Evolutionary conservation across 805 yeast species (phyloP).

Genomic region (Wickerhamomyces canadensis): DNA sequence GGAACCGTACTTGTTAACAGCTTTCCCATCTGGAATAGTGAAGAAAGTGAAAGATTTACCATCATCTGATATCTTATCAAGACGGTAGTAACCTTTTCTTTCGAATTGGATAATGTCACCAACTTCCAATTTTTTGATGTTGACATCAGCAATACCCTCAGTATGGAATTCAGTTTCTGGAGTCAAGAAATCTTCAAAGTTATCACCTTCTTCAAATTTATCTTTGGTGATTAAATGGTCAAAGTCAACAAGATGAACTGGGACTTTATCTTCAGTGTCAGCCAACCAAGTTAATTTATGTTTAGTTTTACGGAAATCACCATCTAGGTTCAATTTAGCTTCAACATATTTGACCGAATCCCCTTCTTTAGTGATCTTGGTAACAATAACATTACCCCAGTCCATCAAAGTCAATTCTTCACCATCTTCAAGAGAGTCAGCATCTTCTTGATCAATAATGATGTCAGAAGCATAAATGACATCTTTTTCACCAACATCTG

Average conservation of each 20-base stretch:
- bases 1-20: conserved; percentile 69
- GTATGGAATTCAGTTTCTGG: conserved; percentile 81
- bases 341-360: conserved; percentile 54
- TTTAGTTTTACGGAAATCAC: conserved; percentile 95
- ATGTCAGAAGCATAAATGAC: conserved; percentile 61
- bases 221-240: conserved; percentile 95
- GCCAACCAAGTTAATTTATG: conserved; percentile 96
- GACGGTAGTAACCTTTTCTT: conserved; percentile 92
- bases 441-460: conserved; percentile 83
- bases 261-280: conserved; percentile 62
- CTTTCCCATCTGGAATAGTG: conserved; percentile 94
- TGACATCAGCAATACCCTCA: conserved; percentile 72
- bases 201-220: conserved; percentile 89
- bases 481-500: conserved; percentile 81
- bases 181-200: conserved; percentile 87
- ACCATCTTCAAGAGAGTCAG: conserved; percentile 63
- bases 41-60: conserved; percentile 72
- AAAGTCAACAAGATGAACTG: conserved; percentile 80
- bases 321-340: conserved; percentile 83
- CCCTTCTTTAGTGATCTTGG: conserved; percentile 61
- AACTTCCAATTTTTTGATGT: conserved; percentile 67
- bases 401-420: conserved; percentile 98
- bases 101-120: conserved; percentile 93
- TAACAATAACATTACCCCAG: conserved; percentile 92
- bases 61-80: conserved; percentile 54